Evolutionary conservation across 306 rosid genomes (phyloP).

Genomic region (Alnus glutinosa): DNA sequence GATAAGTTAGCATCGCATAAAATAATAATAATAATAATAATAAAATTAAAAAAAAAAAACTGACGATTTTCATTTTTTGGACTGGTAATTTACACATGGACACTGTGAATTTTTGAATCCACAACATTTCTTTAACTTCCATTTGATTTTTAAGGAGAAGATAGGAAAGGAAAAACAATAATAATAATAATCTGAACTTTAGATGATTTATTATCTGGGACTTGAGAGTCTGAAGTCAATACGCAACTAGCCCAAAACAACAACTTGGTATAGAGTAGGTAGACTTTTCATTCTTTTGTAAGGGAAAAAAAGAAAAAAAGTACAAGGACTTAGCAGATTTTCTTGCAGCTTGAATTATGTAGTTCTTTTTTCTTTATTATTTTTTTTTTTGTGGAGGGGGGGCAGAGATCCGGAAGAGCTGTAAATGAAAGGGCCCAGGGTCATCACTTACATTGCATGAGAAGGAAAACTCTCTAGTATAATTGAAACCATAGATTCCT

Average conservation of each 20-base stretch:
- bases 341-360: not conserved
- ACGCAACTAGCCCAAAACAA: not conserved
- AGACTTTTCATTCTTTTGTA: not conserved
- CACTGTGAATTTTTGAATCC: not conserved
- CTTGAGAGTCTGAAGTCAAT: not conserved
- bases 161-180: not conserved
- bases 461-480: conserved; percentile 63
- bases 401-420: not conserved
- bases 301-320: not conserved
- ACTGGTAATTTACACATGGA: not conserved
- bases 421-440: not conserved
- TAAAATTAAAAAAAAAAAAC: too few relatives aligned
- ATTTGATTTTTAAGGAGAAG: conserved; percentile 3
- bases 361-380: not conserved
- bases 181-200: not conserved
- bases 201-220: not conserved
- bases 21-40: too few relatives aligned
- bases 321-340: not conserved
- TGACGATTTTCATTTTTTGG: not conserved
- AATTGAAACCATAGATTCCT: conserved; percentile 81
- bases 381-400: not conserved
- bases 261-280: not conserved
- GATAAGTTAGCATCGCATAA: not conserved
- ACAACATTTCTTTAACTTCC: not conserved
- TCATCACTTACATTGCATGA: conserved; percentile 70